Percentiles rank a stretch among this genome's conserved stretches.
These are phyloP conservation scores for Gracilaria gracilis DNA, from an alignment of 23 red algal genomes.

Conservation along the genomic window DNA sequence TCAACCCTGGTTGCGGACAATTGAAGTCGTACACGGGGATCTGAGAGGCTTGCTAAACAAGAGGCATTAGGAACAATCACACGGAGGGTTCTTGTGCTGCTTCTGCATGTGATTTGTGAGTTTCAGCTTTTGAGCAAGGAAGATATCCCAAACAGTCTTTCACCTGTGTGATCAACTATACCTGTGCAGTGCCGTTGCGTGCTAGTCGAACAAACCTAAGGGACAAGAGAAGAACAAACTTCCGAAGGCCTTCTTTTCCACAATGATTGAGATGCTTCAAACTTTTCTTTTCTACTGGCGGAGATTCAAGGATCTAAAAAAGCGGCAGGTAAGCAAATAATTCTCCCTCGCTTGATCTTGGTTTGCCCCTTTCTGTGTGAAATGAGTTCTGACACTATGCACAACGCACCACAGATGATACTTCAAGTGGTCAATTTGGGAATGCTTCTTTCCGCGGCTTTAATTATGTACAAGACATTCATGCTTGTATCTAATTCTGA, in stretches of 20 bases:
- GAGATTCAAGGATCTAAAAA: constrained; percentile 77
- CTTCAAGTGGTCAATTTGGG: constrained; percentile 83
- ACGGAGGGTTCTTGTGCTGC: too few relatives aligned
- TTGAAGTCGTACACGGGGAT: too few relatives aligned
- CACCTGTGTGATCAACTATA: too few relatives aligned
- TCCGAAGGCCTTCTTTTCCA: not conserved
- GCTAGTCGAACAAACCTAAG: too few relatives aligned
- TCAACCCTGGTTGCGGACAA: too few relatives aligned
- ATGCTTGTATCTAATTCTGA: constrained; percentile 88
- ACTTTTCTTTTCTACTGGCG: constrained; percentile 80
- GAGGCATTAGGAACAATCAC: too few relatives aligned
- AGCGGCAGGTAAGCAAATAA: constrained; percentile 68
- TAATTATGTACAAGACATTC: constrained; percentile 85
- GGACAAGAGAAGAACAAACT: not conserved
- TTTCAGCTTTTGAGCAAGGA: too few relatives aligned
- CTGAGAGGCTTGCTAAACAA: too few relatives aligned
- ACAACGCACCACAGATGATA: constrained; percentile 35
- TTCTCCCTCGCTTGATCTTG: not conserved
- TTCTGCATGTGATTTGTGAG: too few relatives aligned
- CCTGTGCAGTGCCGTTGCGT: too few relatives aligned
- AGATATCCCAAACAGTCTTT: too few relatives aligned
- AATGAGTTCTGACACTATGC: not conserved
- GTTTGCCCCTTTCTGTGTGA: not conserved
- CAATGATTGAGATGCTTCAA: constrained; percentile 59
- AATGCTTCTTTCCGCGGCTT: constrained; percentile 84